A percentile compares a stretch with the other conserved stretches of the same genome.
phyloP scores from a whole-genome alignment of 148 eudicot species.

The Dysphania ambrosioides region DNA sequence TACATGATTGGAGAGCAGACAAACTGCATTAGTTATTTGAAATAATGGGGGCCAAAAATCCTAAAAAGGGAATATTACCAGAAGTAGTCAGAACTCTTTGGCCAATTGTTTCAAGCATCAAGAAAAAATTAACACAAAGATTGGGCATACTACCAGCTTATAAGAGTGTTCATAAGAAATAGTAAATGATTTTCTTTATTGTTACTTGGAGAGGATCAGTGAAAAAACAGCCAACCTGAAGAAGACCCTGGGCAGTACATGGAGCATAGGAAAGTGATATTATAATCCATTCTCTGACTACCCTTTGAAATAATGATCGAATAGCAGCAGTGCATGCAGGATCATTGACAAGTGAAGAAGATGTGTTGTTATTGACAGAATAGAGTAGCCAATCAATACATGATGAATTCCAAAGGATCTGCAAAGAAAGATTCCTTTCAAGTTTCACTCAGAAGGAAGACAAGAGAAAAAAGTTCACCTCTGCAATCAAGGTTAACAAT shows the following conservation, averaged over 20 bases:
- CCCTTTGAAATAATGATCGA: constrained; percentile 80
- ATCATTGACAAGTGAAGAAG: constrained; percentile 81
- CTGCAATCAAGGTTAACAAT: constrained; percentile 2
- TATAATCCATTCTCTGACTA: constrained; percentile 90
- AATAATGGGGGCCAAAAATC: neutral
- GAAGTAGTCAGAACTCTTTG: neutral
- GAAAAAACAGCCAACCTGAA: constrained; percentile 61
- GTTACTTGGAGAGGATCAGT: neutral
- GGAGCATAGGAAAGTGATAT: constrained; percentile 96
- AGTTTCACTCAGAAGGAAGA: constrained; percentile 9
- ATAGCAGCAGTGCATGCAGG: constrained; percentile 82
- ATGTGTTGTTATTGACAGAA: constrained; percentile 73
- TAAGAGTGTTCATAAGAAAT: neutral
- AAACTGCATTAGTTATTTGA: neutral
- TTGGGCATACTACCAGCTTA: neutral
- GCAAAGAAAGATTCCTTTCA: constrained; percentile 31
- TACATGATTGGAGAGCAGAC: neutral
- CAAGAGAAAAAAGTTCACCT: neutral
- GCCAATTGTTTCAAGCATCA: constrained; percentile 1
- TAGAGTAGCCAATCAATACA: constrained; percentile 83
- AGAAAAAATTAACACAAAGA: neutral
- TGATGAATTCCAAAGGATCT: constrained; percentile 91
- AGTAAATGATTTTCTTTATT: too few relatives aligned
- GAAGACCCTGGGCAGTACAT: constrained; percentile 97
- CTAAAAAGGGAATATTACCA: neutral